Conservation (phyloP, 2,329 filamentous ascomycete species). For the Exophiala spinifera region DNA sequence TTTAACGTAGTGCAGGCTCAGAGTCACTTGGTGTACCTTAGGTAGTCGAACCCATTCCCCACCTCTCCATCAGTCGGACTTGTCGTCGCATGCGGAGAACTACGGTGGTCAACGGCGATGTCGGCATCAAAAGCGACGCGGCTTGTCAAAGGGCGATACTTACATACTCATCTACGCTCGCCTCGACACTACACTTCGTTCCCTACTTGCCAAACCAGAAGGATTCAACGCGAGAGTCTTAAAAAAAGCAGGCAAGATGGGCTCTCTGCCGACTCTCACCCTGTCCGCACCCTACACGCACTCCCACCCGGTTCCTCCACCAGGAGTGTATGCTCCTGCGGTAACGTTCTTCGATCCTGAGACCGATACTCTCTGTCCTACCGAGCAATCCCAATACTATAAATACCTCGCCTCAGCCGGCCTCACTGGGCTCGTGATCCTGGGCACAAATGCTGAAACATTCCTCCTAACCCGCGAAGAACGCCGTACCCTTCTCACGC, state of each 20-base stretch:
- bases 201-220: background rate
- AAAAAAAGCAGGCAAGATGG: conserved; percentile 12
- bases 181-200: background rate
- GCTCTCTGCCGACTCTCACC: conserved; percentile 13
- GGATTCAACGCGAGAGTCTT: background rate
- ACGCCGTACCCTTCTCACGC: conserved; percentile 53
- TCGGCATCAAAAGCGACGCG: background rate
- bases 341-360: conserved; percentile 54
- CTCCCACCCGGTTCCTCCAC: conserved; percentile 30
- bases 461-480: conserved; percentile 60
- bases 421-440: conserved; percentile 52
- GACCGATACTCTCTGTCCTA: conserved; percentile 49
- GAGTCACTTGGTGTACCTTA: too few relatives aligned
- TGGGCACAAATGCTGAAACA: conserved; percentile 57
- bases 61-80: background rate
- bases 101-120: background rate
- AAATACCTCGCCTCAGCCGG: conserved; percentile 50
- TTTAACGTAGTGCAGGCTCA: too few relatives aligned
- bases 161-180: background rate
- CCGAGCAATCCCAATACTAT: conserved; percentile 51
- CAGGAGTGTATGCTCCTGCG: conserved; percentile 53
- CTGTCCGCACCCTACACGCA: conserved; percentile 4
- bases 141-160: background rate
- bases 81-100: background rate
- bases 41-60: too few relatives aligned